These are phyloP conservation scores for Ailanthus altissimus DNA, from an alignment of 345 rosid genomes.

Conservation along the genomic window DNA sequence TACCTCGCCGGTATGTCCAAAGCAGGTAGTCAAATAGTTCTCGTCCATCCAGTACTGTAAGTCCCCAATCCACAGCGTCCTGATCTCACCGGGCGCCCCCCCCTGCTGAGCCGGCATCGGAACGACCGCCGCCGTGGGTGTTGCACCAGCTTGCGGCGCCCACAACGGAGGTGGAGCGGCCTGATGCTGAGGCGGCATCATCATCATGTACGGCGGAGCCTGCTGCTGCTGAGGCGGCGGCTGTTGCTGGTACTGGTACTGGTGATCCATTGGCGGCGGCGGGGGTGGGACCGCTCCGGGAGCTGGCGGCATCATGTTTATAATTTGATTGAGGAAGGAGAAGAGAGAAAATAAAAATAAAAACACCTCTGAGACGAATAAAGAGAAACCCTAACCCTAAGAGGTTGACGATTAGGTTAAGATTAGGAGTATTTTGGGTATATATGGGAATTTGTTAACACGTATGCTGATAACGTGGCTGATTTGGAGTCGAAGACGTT, in stretches of 20 bases:
- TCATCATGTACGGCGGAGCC: constrained; percentile 50
- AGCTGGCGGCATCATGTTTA: constrained; percentile 66
- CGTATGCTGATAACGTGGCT: not conserved
- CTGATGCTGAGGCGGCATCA: constrained; percentile 43
- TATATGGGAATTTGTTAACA: not conserved
- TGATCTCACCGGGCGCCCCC: constrained; percentile 69
- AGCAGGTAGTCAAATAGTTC: constrained; percentile 52
- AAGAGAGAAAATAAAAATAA: not conserved
- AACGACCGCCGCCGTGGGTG: constrained; percentile 18
- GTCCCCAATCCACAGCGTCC: constrained; percentile 96
- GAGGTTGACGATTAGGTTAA: not conserved
- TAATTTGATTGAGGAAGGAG: not conserved
- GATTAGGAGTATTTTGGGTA: not conserved
- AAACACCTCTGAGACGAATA: too few species aligned
- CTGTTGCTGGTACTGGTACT: constrained; percentile 48
- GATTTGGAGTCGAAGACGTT: not conserved
- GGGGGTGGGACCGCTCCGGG: constrained; percentile 50
- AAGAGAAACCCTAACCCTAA: constrained; percentile 39
- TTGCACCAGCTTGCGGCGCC: constrained; percentile 34
- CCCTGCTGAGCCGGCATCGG: constrained; percentile 22
- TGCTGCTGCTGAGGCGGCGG: constrained; percentile 47
- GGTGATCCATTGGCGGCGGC: constrained; percentile 41
- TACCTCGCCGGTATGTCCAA: constrained; percentile 74
- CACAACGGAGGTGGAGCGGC: constrained; percentile 61
- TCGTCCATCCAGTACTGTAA: constrained; percentile 98